Percentiles rank a stretch among this genome's conserved stretches.
Conservation (phyloP, 306 rosid genomes). For the Castanea crenata region DNA sequence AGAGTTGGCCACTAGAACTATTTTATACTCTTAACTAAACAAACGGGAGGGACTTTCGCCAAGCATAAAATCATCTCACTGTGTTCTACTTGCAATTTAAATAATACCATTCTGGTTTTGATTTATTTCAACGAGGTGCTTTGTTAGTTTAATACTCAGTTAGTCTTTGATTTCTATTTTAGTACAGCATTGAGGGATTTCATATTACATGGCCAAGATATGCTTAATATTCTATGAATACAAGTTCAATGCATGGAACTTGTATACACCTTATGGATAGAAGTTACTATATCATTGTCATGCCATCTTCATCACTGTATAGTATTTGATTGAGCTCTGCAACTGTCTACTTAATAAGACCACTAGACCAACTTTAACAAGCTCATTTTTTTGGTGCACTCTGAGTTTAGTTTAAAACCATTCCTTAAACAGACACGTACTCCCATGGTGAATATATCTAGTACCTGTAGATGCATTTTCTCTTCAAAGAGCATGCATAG, state of each 20-base stretch:
- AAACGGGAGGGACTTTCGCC: neutral
- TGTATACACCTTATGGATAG: neutral
- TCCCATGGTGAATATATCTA: conserved; percentile 10
- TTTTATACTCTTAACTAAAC: too few species aligned
- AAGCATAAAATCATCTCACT: neutral
- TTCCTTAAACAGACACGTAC: neutral
- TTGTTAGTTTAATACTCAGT: neutral
- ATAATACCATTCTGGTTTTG: neutral
- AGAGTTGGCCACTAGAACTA: neutral
- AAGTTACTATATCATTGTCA: neutral
- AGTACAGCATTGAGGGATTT: neutral
- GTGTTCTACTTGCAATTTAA: neutral
- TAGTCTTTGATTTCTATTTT: neutral
- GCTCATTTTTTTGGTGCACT: neutral
- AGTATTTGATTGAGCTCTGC: neutral
- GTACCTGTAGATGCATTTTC: conserved; percentile 83
- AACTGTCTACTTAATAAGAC: neutral
- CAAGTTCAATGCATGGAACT: neutral
- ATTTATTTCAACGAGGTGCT: neutral
- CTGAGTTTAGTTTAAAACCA: neutral
- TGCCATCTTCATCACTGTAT: neutral
- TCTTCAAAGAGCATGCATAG: conserved; percentile 72
- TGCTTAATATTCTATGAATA: neutral
- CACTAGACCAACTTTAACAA: neutral
- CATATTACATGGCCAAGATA: neutral